Evolutionary conservation across 495 filamentous ascomycete species (phyloP).

Genomic region (Saxophila tyrrhenica): DNA sequence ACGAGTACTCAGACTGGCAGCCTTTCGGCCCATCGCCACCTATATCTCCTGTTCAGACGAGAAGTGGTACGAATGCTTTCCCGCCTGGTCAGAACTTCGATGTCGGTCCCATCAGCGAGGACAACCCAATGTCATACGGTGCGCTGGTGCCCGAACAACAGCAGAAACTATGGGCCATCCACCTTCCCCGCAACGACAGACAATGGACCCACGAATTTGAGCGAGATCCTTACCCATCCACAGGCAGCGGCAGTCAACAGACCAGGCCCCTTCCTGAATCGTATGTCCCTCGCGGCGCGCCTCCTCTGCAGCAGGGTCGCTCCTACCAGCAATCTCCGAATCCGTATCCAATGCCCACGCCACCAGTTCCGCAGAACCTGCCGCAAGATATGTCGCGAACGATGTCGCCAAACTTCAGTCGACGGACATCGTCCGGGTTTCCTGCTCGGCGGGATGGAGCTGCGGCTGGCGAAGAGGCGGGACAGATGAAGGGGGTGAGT

Average conservation of each 20-base stretch:
- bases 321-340: not conserved
- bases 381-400: not conserved
- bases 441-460: not conserved
- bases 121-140: too few species aligned
- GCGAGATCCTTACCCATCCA: too few species aligned
- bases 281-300: too few species aligned
- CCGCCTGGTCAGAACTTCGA: not conserved
- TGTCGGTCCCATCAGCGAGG: not conserved
- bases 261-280: too few species aligned
- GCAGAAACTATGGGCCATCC: slow-evolving; percentile 10
- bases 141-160: slow-evolving; percentile 8
- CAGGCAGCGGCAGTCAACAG: too few species aligned
- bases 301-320: not conserved
- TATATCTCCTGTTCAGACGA: slow-evolving; percentile 2
- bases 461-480: slow-evolving; percentile 5
- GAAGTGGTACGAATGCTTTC: not conserved
- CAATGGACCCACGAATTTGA: too few species aligned
- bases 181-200: not conserved
- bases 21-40: not conserved
- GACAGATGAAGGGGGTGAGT: slow-evolving; percentile 14
- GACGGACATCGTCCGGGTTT: not conserved
- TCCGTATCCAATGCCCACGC: not conserved
- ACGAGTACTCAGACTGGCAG: not conserved
- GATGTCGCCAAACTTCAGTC: not conserved
- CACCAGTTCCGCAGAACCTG: not conserved